phyloP scores from a whole-genome alignment of 352 stramenopile species.

The Peronospora destructor region DNA sequence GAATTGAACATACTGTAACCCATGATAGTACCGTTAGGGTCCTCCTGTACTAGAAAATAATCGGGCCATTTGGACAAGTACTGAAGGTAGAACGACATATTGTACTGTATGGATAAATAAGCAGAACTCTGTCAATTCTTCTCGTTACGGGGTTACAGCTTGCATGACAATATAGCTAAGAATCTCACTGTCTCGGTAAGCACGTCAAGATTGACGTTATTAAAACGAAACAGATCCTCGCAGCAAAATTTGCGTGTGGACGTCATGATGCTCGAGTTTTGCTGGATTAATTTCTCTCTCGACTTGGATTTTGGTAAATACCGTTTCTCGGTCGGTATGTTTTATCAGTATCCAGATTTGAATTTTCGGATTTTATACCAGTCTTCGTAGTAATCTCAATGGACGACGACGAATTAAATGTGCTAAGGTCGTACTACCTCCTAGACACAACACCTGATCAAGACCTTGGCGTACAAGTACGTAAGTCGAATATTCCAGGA shows the following conservation, averaged over 20 bases:
- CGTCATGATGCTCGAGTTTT: slow-evolving; percentile 73
- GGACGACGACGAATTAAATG: slow-evolving; percentile 16
- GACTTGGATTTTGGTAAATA: not conserved
- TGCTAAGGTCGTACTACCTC: slow-evolving; percentile 22
- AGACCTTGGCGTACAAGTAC: slow-evolving; percentile 36
- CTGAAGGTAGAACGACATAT: slow-evolving; percentile 95
- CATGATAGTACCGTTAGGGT: slow-evolving; percentile 91
- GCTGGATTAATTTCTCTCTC: not conserved
- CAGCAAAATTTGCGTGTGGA: slow-evolving; percentile 93
- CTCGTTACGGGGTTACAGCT: not conserved
- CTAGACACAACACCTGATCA: slow-evolving; percentile 1
- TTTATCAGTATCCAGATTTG: not conserved
- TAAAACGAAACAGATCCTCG: slow-evolving; percentile 97
- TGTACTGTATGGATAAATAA: slow-evolving; percentile 67
- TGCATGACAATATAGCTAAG: not conserved
- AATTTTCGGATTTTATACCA: not conserved
- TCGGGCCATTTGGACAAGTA: slow-evolving; percentile 97
- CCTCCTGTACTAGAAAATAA: slow-evolving; percentile 93
- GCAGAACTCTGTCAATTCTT: slow-evolving; percentile 13
- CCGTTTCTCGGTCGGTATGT: not conserved
- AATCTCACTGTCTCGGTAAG: slow-evolving; percentile 88
- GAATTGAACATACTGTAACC: slow-evolving; percentile 76
- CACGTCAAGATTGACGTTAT: slow-evolving; percentile 97
- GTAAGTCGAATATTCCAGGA: slow-evolving; percentile 39
- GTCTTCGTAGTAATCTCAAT: slow-evolving; percentile 10